Evolutionary conservation across 73 alveolate species (phyloP), one percentile per base, ranked within the genome.

Genomic region (Symbiodinium natans): DNA sequence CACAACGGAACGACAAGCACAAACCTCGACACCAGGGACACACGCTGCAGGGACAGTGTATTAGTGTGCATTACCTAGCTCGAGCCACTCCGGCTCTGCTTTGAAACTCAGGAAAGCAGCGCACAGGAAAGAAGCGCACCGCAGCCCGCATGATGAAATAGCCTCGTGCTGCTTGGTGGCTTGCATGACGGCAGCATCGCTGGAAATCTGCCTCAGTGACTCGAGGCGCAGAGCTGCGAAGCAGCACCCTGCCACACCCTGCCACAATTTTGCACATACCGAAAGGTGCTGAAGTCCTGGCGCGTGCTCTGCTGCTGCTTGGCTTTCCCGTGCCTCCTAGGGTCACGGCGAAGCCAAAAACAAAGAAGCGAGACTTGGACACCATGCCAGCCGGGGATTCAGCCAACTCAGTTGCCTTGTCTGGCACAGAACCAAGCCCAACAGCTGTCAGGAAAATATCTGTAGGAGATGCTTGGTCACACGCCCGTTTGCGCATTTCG

Each of bases 161-260:
- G 52, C 97, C 48, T 90, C 89, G 43, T 90, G 97, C 89, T 90
- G 97, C 39, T 90, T 90, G 80, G 97, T 71, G 43, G 89, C 97
- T 31, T 40, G 77, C 97, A 90, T 41, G 54, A 90, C 97, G 38
- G 75, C 89, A 33, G 41, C 71, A 89, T 90, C 89, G 15, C 46
- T 90, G 82, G 97, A 71, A 42, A 90, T 42, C 34, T 41, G 87
- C 97, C 97, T 90, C 1, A 27, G 74, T 25, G 42, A 27, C 77
- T 25, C 38, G 80, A 63, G 29, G 80, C 80, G 36, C 13, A 63
- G 59, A 46, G 80, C 21, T 7, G 80, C 80, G n/a, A n/a, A n/a
- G n/a, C n/a, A n/a, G n/a, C n/a, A n/a, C n/a, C n/a, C n/a, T n/a
- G n/a, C n/a, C n/a, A n/a, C n/a, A n/a, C n/a, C n/a, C n/a, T n/a